Conservation (phyloP, 2,329 filamentous ascomycete genomes). For the Thelonectria rubi region DNA sequence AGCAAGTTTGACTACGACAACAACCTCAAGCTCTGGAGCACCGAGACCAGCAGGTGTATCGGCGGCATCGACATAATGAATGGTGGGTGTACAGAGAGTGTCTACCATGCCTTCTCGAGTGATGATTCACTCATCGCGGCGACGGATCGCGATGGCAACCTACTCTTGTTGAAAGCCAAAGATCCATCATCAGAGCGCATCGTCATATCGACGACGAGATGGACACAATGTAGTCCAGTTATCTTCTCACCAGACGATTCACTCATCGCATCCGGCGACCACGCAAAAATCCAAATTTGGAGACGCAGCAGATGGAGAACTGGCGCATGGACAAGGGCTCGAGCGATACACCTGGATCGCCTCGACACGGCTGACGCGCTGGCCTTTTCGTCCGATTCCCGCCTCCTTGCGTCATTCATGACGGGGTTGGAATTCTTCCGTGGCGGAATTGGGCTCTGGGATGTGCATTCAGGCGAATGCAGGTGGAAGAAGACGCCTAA, state of each 20-base stretch:
- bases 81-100: too few species aligned
- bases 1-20: neutral
- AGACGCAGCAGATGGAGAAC: neutral
- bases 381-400: neutral
- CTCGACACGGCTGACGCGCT: too few species aligned
- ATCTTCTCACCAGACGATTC: neutral
- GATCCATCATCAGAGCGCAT: neutral
- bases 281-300: neutral
- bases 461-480: neutral
- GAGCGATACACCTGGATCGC: neutral
- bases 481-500: neutral
- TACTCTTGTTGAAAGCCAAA: neutral
- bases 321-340: neutral
- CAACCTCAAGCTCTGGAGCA: neutral
- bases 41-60: neutral
- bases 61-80: neutral
- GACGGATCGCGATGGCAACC: neutral
- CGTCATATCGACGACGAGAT: neutral
- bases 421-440: too few species aligned
- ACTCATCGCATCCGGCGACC: neutral
- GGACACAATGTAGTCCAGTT: neutral
- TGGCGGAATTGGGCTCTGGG: neutral
- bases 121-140: neutral
- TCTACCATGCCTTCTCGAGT: neutral
- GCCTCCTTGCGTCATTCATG: too few species aligned